These are phyloP conservation scores for Garcia nutans DNA, from an alignment of 345 rosid species.

Conservation along the genomic window DNA sequence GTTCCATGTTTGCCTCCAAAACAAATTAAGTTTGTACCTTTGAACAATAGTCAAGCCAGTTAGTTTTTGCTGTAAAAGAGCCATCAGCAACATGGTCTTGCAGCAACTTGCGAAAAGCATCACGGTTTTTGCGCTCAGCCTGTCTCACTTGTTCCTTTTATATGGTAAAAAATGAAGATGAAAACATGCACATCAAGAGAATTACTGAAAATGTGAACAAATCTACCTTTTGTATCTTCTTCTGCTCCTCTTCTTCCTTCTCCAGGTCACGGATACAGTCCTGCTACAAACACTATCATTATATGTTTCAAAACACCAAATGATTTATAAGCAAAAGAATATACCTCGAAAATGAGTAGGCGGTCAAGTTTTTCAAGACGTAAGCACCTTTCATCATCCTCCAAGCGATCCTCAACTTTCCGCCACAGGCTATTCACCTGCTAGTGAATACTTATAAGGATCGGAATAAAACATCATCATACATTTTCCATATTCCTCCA, in stretches of 20 bases:
- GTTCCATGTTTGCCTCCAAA: slow-evolving; percentile 1
- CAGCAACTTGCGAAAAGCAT: slow-evolving; percentile 71
- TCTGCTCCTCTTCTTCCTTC: slow-evolving; percentile 88
- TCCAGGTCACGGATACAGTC: slow-evolving; percentile 85
- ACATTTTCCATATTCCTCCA: background rate
- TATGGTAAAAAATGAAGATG: slow-evolving; percentile 17
- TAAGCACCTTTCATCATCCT: slow-evolving; percentile 88
- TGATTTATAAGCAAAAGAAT: slow-evolving; percentile 1
- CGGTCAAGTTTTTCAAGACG: slow-evolving; percentile 90
- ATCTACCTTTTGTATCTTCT: slow-evolving; percentile 82
- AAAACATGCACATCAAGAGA: slow-evolving; percentile 1
- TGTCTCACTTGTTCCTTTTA: slow-evolving; percentile 82
- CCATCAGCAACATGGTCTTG: slow-evolving; percentile 77
- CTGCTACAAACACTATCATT: slow-evolving; percentile 43
- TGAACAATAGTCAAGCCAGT: slow-evolving; percentile 81
- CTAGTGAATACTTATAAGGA: slow-evolving; percentile 27
- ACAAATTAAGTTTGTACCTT: slow-evolving; percentile 51
- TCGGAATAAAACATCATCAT: slow-evolving; percentile 9
- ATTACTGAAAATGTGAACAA: slow-evolving; percentile 16
- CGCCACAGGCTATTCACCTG: slow-evolving; percentile 92
- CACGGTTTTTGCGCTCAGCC: slow-evolving; percentile 90
- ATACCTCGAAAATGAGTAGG: slow-evolving; percentile 72
- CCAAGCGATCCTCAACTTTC: slow-evolving; percentile 83
- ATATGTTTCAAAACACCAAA: slow-evolving; percentile 3
- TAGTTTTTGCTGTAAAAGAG: slow-evolving; percentile 76